Evolutionary conservation across 805 yeast genomes (phyloP), one percentile per base, ranked within the genome.

Genomic region (Maudiozyma serrabonitensis): DNA sequence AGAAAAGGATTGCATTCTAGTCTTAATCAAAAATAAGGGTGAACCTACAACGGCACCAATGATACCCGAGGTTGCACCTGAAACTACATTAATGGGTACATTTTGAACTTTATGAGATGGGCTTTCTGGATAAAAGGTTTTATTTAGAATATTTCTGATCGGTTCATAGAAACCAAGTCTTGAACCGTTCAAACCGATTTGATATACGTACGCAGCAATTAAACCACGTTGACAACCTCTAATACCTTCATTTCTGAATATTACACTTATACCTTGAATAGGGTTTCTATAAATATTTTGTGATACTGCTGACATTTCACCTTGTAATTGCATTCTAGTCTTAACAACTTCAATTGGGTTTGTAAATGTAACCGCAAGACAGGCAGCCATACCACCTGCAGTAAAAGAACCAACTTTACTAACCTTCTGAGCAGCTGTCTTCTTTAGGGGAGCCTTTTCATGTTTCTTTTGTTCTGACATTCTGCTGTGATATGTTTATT

Each of bases 291-390:
- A 93, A 0, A 82, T 74, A 23, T 74, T 75, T 40, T 75, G 70
- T 5, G 70, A 73, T 32, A 73, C 65, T 9, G 75, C 69, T 13
- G 82, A 74, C 46, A 91, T 73, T 69, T 93, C 98, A 52, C 99
- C 99, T 68, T 93, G 97, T 44, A 93, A 73, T 67, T 93, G 99
- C 95, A 91, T 86, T 70, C 98, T 74, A 8, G 95, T 93, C 70
- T 93, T 93, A 57, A 91, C 88, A 53, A 93, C 73, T 68, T 93
- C 99, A 54, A 93, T 84, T 6, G 99, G 99, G 64, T 93, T 93
- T 4, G 98, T 90, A 63, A 91, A 82, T 0, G 97, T 91, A 43
- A 93, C 99, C 0, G 99, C 98, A 48, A 95, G 93, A 72, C 98
- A 90, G 2, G 98, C 97, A 2, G 99, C 99, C 15, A 85, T 51